Percentiles rank a stretch among this genome's conserved stretches.
Conservation (phyloP, 2,329 filamentous ascomycete genomes). For the Ophiostoma australiae region DNA sequence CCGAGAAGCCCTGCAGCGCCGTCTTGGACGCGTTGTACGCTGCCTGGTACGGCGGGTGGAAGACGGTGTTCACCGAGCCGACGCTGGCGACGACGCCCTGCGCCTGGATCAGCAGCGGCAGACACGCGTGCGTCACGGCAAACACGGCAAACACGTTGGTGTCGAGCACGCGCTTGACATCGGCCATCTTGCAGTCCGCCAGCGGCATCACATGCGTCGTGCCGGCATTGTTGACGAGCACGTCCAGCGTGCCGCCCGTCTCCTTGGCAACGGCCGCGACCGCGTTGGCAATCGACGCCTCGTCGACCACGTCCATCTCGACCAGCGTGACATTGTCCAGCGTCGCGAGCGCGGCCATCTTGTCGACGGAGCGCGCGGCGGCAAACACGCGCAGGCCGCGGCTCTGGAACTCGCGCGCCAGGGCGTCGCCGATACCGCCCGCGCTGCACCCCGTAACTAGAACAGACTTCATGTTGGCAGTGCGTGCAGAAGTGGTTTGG, state of each 20-base stretch:
- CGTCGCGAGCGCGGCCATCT: constrained; percentile 30
- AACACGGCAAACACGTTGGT: constrained; percentile 33
- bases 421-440: constrained; percentile 34
- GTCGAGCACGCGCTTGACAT: constrained; percentile 26
- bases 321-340: constrained; percentile 30
- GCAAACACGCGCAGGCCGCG: constrained; percentile 34
- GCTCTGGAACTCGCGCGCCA: constrained; percentile 33
- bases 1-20: constrained; percentile 29
- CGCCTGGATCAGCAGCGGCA: constrained; percentile 33
- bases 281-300: constrained; percentile 22
- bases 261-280: background rate
- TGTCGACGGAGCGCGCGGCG: constrained; percentile 31
- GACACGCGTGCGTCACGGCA: constrained; percentile 34
- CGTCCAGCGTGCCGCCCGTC: constrained; percentile 23
- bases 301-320: constrained; percentile 33
- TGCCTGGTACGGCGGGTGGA: constrained; percentile 32
- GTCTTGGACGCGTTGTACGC: constrained; percentile 35
- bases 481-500: background rate
- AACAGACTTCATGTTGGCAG: constrained; percentile 27
- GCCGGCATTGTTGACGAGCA: constrained; percentile 30
- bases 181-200: constrained; percentile 25
- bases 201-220: constrained; percentile 26
- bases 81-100: constrained; percentile 30
- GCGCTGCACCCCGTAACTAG: constrained; percentile 36
- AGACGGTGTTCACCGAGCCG: constrained; percentile 33